These are phyloP conservation scores for Globisporangium takayamanum DNA, from an alignment of 352 stramenopile genomes.

Conservation along the genomic window DNA sequence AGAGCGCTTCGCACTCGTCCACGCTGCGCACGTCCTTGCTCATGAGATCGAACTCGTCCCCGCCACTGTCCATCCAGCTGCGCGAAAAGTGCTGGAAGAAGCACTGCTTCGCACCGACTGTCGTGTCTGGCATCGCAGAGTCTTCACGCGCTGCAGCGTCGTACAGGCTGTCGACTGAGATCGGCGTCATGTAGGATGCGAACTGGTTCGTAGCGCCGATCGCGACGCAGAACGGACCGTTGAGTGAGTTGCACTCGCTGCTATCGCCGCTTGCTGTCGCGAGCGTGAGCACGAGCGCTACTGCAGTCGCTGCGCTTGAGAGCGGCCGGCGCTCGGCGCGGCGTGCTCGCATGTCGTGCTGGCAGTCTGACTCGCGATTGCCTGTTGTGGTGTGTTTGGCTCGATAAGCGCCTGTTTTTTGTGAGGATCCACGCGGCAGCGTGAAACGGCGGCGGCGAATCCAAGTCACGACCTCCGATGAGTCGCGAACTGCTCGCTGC, in stretches of 20 bases:
- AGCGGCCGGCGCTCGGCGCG: neutral
- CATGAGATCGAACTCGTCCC: slow-evolving; percentile 56
- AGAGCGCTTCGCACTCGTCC: slow-evolving; percentile 62
- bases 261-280: slow-evolving; percentile 1
- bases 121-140: neutral
- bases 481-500: neutral
- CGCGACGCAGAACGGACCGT: slow-evolving; percentile 49
- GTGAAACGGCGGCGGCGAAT: too few species aligned
- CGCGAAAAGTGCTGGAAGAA: slow-evolving; percentile 61
- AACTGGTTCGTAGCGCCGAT: slow-evolving; percentile 29
- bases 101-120: slow-evolving; percentile 28
- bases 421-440: too few species aligned
- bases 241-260: slow-evolving; percentile 53
- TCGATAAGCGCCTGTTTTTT: too few species aligned
- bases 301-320: neutral
- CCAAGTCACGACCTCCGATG: neutral
- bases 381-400: too few species aligned
- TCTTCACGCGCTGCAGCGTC: neutral
- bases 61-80: slow-evolving; percentile 67
- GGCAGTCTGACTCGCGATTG: too few species aligned
- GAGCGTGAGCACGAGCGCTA: neutral
- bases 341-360: neutral
- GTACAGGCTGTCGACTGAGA: slow-evolving; percentile 23
- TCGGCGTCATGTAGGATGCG: slow-evolving; percentile 55
- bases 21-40: slow-evolving; percentile 41